Conservation (phyloP, 805 yeast genomes). For the Ogataea nonfermentans region DNA sequence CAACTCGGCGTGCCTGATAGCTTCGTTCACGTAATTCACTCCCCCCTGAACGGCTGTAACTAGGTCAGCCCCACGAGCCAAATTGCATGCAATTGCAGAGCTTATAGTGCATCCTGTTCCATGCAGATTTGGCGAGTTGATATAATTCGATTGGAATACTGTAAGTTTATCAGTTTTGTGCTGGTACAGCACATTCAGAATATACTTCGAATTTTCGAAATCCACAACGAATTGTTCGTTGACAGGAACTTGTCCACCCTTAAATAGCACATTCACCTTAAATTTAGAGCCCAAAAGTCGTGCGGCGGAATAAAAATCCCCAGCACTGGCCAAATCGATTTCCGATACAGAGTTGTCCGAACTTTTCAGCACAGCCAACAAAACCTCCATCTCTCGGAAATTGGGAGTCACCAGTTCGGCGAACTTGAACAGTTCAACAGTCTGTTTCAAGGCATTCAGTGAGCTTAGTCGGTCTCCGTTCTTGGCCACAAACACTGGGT, state of each 20-base stretch:
- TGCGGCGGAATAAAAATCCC: constrained; percentile 40
- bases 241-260: constrained; percentile 79
- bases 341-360: constrained; percentile 17
- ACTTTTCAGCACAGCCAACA: constrained; percentile 26
- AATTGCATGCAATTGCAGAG: constrained; percentile 72
- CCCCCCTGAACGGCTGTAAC: constrained; percentile 52
- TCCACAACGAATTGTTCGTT: constrained; percentile 20
- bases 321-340: constrained; percentile 4
- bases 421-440: constrained; percentile 18
- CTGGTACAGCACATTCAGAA: constrained; percentile 30
- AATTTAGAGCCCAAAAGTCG: constrained; percentile 36
- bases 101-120: constrained; percentile 92
- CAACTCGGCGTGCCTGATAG: constrained; percentile 46
- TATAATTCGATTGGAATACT: constrained; percentile 46
- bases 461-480: constrained; percentile 63
- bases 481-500: constrained; percentile 83
- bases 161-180: constrained; percentile 35
- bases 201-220: constrained; percentile 16
- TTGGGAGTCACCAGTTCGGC: constrained; percentile 68
- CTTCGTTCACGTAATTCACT: constrained; percentile 65
- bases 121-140: constrained; percentile 60
- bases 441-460: constrained; percentile 26
- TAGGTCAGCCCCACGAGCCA: constrained; percentile 55
- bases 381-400: constrained; percentile 46
- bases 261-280: constrained; percentile 59